Conservation (phyloP, 345 rosid genomes). For the Ricinus communis region DNA sequence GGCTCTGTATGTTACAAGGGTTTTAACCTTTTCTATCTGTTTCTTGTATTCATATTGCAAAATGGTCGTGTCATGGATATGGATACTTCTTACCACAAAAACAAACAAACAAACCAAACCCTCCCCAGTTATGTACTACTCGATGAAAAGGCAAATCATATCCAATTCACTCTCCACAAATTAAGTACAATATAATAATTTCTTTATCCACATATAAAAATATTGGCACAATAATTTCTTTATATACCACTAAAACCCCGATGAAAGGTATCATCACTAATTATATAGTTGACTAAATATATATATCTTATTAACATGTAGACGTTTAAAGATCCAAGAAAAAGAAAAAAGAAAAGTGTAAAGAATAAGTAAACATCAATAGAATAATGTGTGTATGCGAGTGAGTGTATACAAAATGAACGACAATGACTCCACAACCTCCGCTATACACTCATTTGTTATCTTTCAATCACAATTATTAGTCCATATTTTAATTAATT, state of each 20-base stretch:
- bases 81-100: neutral
- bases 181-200: too few relatives aligned
- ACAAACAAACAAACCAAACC: neutral
- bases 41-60: too few relatives aligned
- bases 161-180: neutral
- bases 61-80: neutral
- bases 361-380: neutral
- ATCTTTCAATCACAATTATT: neutral
- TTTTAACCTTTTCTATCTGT: too few relatives aligned
- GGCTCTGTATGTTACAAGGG: too few relatives aligned
- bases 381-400: neutral
- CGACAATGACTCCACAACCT: slow-evolving; percentile 21
- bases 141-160: neutral
- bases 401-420: neutral
- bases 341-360: neutral
- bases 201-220: too few relatives aligned
- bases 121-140: neutral
- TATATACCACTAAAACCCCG: too few relatives aligned
- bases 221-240: too few relatives aligned
- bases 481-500: neutral
- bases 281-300: neutral
- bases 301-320: neutral
- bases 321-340: slow-evolving; percentile 8
- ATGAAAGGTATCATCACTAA: neutral
- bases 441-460: slow-evolving; percentile 15